Percentiles rank a stretch among this genome's conserved stretches.
phyloP scores from a whole-genome alignment of 768 basidiomycete species.

The Tubosaeta brunneosetosa region DNA sequence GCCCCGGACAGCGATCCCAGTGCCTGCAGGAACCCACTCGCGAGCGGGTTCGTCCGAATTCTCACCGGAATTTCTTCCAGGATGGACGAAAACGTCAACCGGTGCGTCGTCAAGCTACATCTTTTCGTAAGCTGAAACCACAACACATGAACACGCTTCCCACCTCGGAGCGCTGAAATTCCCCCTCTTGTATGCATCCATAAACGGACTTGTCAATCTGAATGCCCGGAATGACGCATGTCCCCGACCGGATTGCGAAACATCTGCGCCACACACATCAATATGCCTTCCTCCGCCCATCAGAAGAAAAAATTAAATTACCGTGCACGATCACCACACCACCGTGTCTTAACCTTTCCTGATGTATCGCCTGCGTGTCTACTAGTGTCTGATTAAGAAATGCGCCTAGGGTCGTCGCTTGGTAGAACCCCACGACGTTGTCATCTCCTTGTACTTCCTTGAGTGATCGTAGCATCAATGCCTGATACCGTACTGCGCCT shows the following conservation, averaged over 20 bases:
- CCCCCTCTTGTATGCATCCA: constrained; percentile 74
- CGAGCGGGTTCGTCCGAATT: constrained; percentile 75
- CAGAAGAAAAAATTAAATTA: constrained; percentile 31
- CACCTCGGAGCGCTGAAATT: constrained; percentile 87
- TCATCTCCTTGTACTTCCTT: constrained; percentile 91
- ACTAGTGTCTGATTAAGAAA: constrained; percentile 79
- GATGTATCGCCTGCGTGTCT: constrained; percentile 81
- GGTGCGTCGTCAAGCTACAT: constrained; percentile 69
- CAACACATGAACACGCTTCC: constrained; percentile 16
- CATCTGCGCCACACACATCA: constrained; percentile 44
- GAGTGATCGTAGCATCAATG: constrained; percentile 78
- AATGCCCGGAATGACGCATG: constrained; percentile 90
- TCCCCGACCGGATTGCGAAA: constrained; percentile 73
- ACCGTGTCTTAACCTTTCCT: constrained; percentile 80
- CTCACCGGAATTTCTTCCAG: constrained; percentile 82
- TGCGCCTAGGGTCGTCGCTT: constrained; percentile 79
- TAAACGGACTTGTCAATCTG: constrained; percentile 71
- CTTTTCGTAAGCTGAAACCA: constrained; percentile 2
- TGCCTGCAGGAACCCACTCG: constrained; percentile 72
- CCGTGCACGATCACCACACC: constrained; percentile 85
- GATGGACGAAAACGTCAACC: constrained; percentile 80
- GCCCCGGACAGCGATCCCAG: constrained; percentile 41
- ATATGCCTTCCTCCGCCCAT: not conserved
- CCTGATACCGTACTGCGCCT: constrained; percentile 68
- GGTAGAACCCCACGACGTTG: constrained; percentile 91